phyloP scores from a whole-genome alignment of 129 eudicot genomes.

The Artemisia annua region DNA sequence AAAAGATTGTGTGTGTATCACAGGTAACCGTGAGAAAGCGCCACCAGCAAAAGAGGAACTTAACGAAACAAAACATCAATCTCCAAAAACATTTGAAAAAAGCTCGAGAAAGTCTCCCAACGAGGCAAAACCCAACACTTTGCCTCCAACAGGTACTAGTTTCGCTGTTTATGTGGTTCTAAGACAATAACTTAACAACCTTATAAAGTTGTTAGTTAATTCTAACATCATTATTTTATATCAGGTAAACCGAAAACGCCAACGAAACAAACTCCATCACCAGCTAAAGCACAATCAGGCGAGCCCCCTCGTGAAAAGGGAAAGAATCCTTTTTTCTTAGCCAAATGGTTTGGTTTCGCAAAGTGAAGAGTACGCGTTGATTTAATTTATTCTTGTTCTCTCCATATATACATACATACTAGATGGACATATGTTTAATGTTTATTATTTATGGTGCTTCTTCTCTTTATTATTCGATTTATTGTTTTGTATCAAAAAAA shows the following conservation, averaged over 20 bases:
- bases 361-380: slow-evolving; percentile 39
- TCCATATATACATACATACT: slow-evolving; percentile 5
- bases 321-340: slow-evolving; percentile 64
- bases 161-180: neutral
- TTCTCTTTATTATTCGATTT: slow-evolving; percentile 26
- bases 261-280: slow-evolving; percentile 47
- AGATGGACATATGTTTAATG: slow-evolving; percentile 14
- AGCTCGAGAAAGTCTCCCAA: slow-evolving; percentile 39
- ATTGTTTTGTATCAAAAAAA: slow-evolving; percentile 29
- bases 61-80: slow-evolving; percentile 32
- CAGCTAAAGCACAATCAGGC: slow-evolving; percentile 39
- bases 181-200: neutral
- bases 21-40: slow-evolving; percentile 42
- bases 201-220: neutral
- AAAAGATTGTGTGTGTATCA: neutral
- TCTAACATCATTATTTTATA: slow-evolving; percentile 8
- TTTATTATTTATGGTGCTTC: slow-evolving; percentile 14
- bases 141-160: slow-evolving; percentile 45
- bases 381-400: slow-evolving; percentile 18
- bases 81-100: slow-evolving; percentile 35
- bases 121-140: slow-evolving; percentile 27
- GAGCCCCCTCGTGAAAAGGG: slow-evolving; percentile 49
- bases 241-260: slow-evolving; percentile 58
- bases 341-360: slow-evolving; percentile 83
- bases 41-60: slow-evolving; percentile 29